phyloP scores from a whole-genome alignment of 176 grass and related monocot species.

The Juncus inflexus region DNA sequence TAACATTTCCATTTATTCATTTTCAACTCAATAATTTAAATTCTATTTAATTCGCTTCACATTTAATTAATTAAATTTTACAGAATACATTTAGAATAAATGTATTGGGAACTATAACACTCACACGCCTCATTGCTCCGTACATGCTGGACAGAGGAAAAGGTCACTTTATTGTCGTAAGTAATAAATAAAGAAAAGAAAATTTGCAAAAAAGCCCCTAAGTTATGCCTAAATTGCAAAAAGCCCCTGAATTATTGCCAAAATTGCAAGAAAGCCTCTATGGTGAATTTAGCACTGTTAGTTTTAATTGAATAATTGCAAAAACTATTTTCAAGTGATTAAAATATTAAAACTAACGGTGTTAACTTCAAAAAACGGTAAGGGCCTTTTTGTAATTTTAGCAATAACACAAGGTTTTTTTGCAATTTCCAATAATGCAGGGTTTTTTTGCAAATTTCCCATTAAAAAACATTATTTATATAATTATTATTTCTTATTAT shows the following conservation, averaged over 20 bases:
- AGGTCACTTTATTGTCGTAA: conserved; percentile 97
- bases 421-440: too few species aligned
- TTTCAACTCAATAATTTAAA: conserved; percentile 10
- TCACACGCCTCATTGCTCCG: conserved; percentile 74
- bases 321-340: too few species aligned
- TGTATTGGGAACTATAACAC: conserved; percentile 72
- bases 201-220: neutral
- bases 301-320: too few species aligned
- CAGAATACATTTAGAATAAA: conserved; percentile 72
- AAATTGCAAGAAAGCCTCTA: neutral
- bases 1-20: too few species aligned
- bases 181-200: conserved; percentile 6
- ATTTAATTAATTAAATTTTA: conserved; percentile 1
- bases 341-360: too few species aligned
- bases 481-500: neutral
- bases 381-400: neutral
- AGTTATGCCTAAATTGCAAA: neutral
- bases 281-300: too few species aligned
- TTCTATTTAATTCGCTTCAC: conserved; percentile 9
- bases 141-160: conserved; percentile 91
- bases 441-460: conserved; percentile 7
- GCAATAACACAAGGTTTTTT: too few species aligned
- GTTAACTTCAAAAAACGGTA: neutral
- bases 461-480: neutral
- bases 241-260: neutral